phyloP scores from a whole-genome alignment of 1,284 basidiomycete species.

The Neolentinus lepideus region DNA sequence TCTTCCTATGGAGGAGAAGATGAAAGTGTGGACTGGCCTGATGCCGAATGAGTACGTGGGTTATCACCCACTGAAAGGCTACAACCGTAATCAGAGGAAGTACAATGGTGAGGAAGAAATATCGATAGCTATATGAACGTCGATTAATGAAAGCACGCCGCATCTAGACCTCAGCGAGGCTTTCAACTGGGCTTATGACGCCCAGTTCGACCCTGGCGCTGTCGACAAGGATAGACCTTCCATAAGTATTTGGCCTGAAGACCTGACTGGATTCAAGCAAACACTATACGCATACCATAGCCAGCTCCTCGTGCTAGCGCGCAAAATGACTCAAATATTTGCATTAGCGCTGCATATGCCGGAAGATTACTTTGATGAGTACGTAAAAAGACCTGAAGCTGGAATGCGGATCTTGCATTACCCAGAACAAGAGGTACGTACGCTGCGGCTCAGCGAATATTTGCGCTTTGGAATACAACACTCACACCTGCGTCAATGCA shows the following conservation, averaged over 20 bases:
- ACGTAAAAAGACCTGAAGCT: conserved; percentile 64
- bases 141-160: conserved; percentile 13
- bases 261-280: conserved; percentile 42
- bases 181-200: conserved; percentile 76
- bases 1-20: conserved; percentile 49
- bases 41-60: conserved; percentile 50
- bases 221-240: conserved; percentile 30
- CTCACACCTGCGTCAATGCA: conserved; percentile 19
- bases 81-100: conserved; percentile 56
- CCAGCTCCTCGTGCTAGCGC: conserved; percentile 60
- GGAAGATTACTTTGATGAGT: conserved; percentile 75
- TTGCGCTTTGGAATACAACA: too few species aligned
- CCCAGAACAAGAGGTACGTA: conserved; percentile 28
- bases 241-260: conserved; percentile 54
- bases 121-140: too few species aligned
- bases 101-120: neutral
- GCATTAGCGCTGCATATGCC: conserved; percentile 75
- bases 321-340: conserved; percentile 73
- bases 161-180: conserved; percentile 79
- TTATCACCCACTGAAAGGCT: conserved; percentile 55
- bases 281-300: conserved; percentile 57
- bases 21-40: conserved; percentile 33
- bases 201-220: conserved; percentile 17
- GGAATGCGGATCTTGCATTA: conserved; percentile 82
- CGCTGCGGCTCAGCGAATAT: neutral